These are phyloP conservation scores for Alternaria angustiovoidea DNA, from an alignment of 2,329 filamentous ascomycete genomes.

Conservation along the genomic window DNA sequence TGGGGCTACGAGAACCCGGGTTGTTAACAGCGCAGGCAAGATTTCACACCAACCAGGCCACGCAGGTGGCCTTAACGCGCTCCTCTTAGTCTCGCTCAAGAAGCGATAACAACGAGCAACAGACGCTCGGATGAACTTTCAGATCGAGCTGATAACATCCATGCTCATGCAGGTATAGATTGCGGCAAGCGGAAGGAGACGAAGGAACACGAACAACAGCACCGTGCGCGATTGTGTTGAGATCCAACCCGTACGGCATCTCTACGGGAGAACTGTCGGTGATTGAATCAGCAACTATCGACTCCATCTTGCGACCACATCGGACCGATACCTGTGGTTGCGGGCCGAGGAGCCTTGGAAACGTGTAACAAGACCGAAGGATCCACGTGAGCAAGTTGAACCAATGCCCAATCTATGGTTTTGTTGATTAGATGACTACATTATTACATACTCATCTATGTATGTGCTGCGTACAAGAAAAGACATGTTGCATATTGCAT, in stretches of 20 bases:
- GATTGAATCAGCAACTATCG: background rate
- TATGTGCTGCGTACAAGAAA: conserved; percentile 7
- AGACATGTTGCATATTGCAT: conserved; percentile 11
- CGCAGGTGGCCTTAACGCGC: background rate
- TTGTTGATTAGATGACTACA: background rate
- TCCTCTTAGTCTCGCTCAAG: background rate
- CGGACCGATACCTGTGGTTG: conserved; percentile 6
- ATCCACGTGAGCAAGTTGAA: conserved; percentile 2
- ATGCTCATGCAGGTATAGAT: background rate
- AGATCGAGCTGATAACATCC: background rate
- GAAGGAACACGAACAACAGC: background rate
- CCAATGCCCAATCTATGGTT: background rate
- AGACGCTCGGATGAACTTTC: background rate
- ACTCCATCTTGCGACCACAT: background rate
- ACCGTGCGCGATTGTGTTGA: background rate
- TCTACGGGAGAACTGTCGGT: background rate
- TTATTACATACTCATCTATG: background rate
- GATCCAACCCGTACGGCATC: background rate
- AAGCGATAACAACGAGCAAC: background rate
- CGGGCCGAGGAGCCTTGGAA: background rate
- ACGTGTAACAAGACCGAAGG: background rate
- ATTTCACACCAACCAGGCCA: background rate
- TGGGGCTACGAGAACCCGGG: background rate
- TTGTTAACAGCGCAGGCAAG: background rate
- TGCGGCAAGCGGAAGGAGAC: background rate